Conservation (phyloP, 441 rosid genomes). For the Codiaeum variegatum region DNA sequence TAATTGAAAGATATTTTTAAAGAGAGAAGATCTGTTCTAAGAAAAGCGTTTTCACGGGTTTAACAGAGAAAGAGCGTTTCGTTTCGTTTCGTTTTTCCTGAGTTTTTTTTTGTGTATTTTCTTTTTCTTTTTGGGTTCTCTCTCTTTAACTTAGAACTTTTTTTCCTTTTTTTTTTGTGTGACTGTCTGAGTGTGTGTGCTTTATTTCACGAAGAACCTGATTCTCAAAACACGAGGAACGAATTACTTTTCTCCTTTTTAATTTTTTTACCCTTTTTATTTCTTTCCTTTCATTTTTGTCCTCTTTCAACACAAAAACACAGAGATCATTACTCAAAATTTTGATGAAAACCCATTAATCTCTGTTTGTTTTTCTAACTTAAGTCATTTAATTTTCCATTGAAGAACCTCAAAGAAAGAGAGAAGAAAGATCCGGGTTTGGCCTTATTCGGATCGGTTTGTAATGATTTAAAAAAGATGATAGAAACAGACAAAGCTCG, state of each 20-base stretch:
- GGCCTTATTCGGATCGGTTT: slow-evolving; percentile 22
- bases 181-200: slow-evolving; percentile 1
- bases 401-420: slow-evolving; percentile 19
- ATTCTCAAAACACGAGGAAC: slow-evolving; percentile 61
- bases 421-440: slow-evolving; percentile 32
- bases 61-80: slow-evolving; percentile 6
- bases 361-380: background rate
- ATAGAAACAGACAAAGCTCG: slow-evolving; percentile 53
- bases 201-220: slow-evolving; percentile 45
- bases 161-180: background rate
- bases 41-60: slow-evolving; percentile 13
- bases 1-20: background rate
- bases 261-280: background rate
- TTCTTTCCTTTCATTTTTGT: slow-evolving; percentile 4
- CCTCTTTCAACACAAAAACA: slow-evolving; percentile 3
- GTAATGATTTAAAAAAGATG: slow-evolving; percentile 27
- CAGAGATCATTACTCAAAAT: slow-evolving; percentile 12
- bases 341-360: background rate
- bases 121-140: too few relatives aligned
- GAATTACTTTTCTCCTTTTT: slow-evolving; percentile 36
- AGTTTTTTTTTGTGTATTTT: slow-evolving; percentile 10
- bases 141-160: background rate
- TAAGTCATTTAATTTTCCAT: background rate
- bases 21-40: background rate
- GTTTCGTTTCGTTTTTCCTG: background rate